Base-by-base conservation (phyloP, 202 grass and related monocot genomes). In the Bolboschoenoplectus hybrid region DNA sequence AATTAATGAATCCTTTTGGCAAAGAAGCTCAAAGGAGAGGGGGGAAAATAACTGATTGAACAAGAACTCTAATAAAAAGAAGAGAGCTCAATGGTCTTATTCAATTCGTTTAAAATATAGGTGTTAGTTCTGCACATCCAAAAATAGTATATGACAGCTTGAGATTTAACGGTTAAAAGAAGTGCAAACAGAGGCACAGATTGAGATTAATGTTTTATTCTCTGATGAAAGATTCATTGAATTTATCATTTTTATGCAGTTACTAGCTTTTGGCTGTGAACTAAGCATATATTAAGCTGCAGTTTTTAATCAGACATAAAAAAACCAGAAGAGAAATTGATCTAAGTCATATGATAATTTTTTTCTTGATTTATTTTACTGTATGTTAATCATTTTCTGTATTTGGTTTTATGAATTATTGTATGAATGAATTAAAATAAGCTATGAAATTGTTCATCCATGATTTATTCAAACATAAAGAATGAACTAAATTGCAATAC, bases 11-110 rank as follows among this genome's bases (percentile, higher is more conserved):
- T 68, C 63, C 45, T 71, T 65, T 17, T 82, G 81, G 45, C 81
- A 68, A 84, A 84, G 81, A 84, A 84, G 81, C 81, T 70, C 35
- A 55, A 26, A 63, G 65, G 81, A 84, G 56, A 82, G 80, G 45
- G 47, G 19, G 81, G 0, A 2, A 55, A 67, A 68, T 63, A 83
- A 67, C 63, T 36, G 35, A 83, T 66, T 68, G 3, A 83, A 6
- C 63, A 56, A 67, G 50, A 51, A 32, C 35, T 53, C 80, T 46
- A 36, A n/a, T 39, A 43, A 71, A 26, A 68, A 68, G 46, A 2
- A 35, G 20, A 84, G 64, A 40, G 81, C 34, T 51, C 52, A 20
- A 68, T 56, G 20, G 45, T 68, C 26, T 82, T 84, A 39, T 70
- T 68, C 45, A 53, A 84, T 56, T 68, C 20, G 35, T 65, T 51